A percentile compares a stretch with the other conserved stretches of the same genome.
Conservation (phyloP, 2,329 filamentous ascomycete species). For the Exserohilum rostratum region DNA sequence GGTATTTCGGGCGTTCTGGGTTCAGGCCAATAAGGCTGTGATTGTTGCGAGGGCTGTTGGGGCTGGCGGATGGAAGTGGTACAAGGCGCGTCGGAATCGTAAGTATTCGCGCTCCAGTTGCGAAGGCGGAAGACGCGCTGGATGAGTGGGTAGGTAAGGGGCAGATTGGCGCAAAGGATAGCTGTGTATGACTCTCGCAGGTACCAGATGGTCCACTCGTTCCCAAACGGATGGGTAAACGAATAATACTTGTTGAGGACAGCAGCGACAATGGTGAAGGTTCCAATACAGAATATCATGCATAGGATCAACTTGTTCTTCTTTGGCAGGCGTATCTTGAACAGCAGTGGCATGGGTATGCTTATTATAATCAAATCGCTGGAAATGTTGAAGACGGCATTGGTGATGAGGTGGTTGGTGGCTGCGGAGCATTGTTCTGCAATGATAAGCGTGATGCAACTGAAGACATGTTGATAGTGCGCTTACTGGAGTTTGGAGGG, state of each 20-base stretch:
- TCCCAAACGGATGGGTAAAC: constrained; percentile 62
- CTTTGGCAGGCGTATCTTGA: constrained; percentile 51
- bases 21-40: constrained; percentile 18
- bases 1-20: constrained; percentile 17
- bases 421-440: constrained; percentile 52
- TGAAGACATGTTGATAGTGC: not conserved
- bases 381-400: constrained; percentile 53
- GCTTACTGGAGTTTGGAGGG: constrained; percentile 46
- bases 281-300: constrained; percentile 62
- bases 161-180: constrained; percentile 66
- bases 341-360: constrained; percentile 55
- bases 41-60: constrained; percentile 4
- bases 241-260: constrained; percentile 68
- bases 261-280: constrained; percentile 60
- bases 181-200: constrained; percentile 65
- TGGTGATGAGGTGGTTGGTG: constrained; percentile 50
- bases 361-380: constrained; percentile 55
- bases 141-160: constrained; percentile 64
- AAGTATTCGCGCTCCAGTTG: constrained; percentile 40
- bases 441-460: constrained; percentile 3
- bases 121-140: constrained; percentile 53
- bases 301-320: constrained; percentile 61
- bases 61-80: constrained; percentile 5
- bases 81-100: constrained; percentile 10
- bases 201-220: constrained; percentile 64